Base-by-base conservation (phyloP, 768 basidiomycete species). In the Scleroderma bovista region DNA sequence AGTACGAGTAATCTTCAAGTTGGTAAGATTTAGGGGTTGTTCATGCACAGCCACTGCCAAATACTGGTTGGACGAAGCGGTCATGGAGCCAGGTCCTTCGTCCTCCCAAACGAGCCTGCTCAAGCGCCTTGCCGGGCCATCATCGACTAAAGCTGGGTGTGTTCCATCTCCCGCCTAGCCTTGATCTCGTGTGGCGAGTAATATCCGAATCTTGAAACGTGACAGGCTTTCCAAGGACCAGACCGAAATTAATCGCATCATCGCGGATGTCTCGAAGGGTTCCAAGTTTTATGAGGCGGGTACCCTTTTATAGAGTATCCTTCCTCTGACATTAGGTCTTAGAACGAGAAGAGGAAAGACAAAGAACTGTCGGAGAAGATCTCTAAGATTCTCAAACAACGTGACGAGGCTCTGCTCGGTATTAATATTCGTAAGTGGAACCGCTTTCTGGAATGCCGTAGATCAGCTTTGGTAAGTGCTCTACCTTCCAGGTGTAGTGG, bases 341-440 rank as follows among this genome's bases (percentile, higher is more conserved):
- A 90, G 81, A 93, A 94, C 56, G 93, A 96, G 72, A 92, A 90
- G 65, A 79, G 80, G 60, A 93, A 89, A 62, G 92, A 97, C 66
- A 84, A 83, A 56, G 88, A 90, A 45, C 69, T 96, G 41, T 91
- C 86, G 1, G 77, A 81, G 50, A 79, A 84, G 56, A 92, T 97
- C 48, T 69, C 76, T 43, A 80, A 73, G 59, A 80, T 93, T 32
- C 67, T 91, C 47, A 78, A 78, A 53, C 76, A 76, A 53, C 75
- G 80, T 20, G 82, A 88, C 55, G 80, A 83, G 39, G 70, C 73
- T 3, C 52, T 80, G 49, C 75, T 69, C 36, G 79, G 74, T 1
- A 76, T 74, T 15, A 80, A 90, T 57, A 64, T 86, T 46, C 52
- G 86, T 83, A 57, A 58, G 75, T 67, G 54, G 46, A 44, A 29